These are phyloP conservation scores for Plasmodium ovale DNA, from an alignment of 169 alveolate genomes.

Conservation along the genomic window DNA sequence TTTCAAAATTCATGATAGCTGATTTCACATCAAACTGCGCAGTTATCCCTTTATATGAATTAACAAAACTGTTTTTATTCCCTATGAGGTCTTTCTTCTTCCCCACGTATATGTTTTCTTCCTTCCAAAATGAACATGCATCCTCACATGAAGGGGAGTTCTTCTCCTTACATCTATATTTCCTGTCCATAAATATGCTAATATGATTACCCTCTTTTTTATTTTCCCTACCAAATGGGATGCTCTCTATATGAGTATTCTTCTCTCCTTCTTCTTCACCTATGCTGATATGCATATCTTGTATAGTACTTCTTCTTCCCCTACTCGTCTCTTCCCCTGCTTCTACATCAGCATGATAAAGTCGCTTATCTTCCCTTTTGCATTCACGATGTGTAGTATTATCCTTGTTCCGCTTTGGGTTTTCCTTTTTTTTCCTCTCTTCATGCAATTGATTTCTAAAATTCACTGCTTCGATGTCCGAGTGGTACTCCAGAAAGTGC, in stretches of 20 bases:
- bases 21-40: not conserved
- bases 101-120: too few species aligned
- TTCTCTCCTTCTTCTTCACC: not conserved
- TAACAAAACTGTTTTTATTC: not conserved
- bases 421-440: not conserved
- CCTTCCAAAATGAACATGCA: not conserved
- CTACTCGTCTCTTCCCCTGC: not conserved
- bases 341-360: too few species aligned
- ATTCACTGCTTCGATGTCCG: constrained; percentile 6
- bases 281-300: too few species aligned
- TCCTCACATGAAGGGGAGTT: not conserved
- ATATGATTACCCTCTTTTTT: not conserved
- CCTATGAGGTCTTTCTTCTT: too few species aligned
- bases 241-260: not conserved
- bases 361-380: not conserved
- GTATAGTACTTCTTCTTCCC: not conserved
- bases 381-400: too few species aligned
- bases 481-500: not conserved
- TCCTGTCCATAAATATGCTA: not conserved
- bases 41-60: not conserved
- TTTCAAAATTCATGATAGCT: constrained; percentile 1
- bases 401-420: too few species aligned
- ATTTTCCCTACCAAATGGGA: too few species aligned
- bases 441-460: not conserved
- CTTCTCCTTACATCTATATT: not conserved